phyloP scores from a whole-genome alignment of 148 eudicot genomes.

The Camellia japonica region DNA sequence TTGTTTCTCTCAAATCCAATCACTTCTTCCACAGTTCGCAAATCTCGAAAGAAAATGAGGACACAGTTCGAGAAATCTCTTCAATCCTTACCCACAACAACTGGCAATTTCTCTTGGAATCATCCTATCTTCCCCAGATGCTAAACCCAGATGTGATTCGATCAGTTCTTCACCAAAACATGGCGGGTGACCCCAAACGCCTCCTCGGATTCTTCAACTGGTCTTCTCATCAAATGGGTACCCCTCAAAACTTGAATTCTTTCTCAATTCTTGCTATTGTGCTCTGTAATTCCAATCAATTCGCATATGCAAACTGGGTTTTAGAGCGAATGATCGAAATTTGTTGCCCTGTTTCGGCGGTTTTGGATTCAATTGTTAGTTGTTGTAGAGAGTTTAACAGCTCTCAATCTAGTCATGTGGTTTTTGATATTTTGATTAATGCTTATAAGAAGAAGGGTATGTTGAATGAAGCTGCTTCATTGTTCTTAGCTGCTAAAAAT shows the following conservation, averaged over 20 bases:
- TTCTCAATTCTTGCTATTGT: conserved; percentile 49
- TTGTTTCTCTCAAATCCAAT: neutral
- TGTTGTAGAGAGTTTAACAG: conserved; percentile 35
- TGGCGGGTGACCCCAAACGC: conserved; percentile 42
- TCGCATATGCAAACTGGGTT: conserved; percentile 41
- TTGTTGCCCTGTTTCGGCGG: conserved; percentile 20
- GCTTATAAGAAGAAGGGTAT: conserved; percentile 56
- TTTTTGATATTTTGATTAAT: conserved; percentile 58
- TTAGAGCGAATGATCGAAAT: conserved; percentile 45
- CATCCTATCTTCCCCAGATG: conserved; percentile 38
- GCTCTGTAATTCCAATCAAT: conserved; percentile 45
- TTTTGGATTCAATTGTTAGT: conserved; percentile 45
- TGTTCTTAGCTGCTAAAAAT: conserved; percentile 42
- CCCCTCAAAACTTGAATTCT: conserved; percentile 51
- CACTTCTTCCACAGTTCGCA: conserved; percentile 12
- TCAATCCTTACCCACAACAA: conserved; percentile 41
- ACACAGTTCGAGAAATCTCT: conserved; percentile 41
- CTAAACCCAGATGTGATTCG: conserved; percentile 70
- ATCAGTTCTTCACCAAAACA: conserved; percentile 53
- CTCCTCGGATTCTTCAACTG: conserved; percentile 72
- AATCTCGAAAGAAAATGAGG: conserved; percentile 15
- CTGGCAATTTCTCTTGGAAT: conserved; percentile 54
- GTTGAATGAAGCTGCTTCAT: conserved; percentile 54
- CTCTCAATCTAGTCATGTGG: conserved; percentile 26
- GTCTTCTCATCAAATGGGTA: conserved; percentile 54